These are phyloP conservation scores for Pelargonium nanum DNA, from an alignment of 345 rosid species.

Conservation along the genomic window DNA sequence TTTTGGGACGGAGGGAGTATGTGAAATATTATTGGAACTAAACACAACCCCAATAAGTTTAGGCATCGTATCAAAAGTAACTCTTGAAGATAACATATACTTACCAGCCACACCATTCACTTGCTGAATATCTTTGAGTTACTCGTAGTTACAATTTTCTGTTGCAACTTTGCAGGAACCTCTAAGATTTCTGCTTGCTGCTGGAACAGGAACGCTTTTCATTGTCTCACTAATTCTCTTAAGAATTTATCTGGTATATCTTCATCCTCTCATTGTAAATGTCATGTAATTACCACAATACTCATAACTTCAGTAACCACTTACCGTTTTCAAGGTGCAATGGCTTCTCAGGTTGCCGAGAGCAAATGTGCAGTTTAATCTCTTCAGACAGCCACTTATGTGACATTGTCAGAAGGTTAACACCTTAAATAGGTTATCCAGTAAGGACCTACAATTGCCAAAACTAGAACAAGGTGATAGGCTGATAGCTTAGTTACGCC, in stretches of 20 bases:
- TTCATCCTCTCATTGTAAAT: not conserved
- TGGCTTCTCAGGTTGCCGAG: no score
- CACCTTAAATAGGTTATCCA: not conserved
- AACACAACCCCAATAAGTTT: no score
- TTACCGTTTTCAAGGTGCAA: no score
- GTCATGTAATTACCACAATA: not conserved
- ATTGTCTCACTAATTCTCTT: constrained; percentile 67
- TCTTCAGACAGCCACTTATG: no score
- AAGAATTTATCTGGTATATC: constrained; percentile 74
- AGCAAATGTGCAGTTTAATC: no score
- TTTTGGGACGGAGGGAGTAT: no score
- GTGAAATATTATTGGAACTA: no score
- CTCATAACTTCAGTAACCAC: not conserved
- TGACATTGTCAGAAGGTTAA: no score
- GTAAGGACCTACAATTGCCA: not conserved
- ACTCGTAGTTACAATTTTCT: not conserved
- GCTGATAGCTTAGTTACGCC: not conserved
- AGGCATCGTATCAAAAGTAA: no score
- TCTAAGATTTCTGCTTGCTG: constrained; percentile 70
- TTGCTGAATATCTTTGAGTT: no score
- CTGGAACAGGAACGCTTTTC: constrained; percentile 88
- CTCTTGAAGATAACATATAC: no score
- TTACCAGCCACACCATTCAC: not conserved
- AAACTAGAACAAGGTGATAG: not conserved
- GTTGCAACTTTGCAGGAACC: constrained; percentile 53